phyloP scores from a whole-genome alignment of 208 protist species.

The Acanthamoeba rhysodes region DNA sequence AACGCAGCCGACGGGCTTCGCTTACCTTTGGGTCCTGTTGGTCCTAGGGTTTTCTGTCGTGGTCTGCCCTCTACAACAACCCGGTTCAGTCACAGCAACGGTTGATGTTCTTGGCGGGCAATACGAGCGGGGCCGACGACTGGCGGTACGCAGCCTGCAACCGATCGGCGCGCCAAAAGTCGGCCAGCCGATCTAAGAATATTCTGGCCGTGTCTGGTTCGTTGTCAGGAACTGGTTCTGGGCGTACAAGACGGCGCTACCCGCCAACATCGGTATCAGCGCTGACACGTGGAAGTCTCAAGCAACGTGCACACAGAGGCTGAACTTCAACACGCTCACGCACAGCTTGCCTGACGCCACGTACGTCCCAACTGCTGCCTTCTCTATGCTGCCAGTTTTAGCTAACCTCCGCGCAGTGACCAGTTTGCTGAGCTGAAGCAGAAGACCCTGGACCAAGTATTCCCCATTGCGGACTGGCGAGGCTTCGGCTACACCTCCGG shows the following conservation, averaged over 20 bases:
- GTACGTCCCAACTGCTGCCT: not conserved
- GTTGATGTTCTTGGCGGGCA: not conserved
- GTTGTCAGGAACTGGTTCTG: conserved; percentile 24
- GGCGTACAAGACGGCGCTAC: not conserved
- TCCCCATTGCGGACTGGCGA: not conserved
- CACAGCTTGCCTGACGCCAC: not conserved
- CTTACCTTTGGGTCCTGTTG: not conserved
- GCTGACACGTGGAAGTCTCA: conserved; percentile 11
- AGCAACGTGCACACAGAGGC: not conserved
- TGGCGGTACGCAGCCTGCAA: not conserved
- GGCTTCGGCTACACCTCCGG: not conserved
- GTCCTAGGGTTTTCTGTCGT: not conserved
- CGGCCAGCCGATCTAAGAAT: not conserved
- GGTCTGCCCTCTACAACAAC: not conserved
- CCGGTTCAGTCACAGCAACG: not conserved
- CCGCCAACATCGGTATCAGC: not conserved
- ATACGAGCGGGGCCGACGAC: not conserved
- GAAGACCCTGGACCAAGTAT: not conserved
- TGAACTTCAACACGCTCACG: not conserved
- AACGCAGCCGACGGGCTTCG: no score
- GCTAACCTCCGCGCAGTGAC: not conserved
- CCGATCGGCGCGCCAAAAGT: not conserved
- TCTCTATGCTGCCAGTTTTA: not conserved
- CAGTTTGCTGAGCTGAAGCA: conserved; percentile 36
- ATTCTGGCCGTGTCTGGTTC: not conserved